phyloP scores from a whole-genome alignment of 2,329 filamentous ascomycete genomes.

The Beauveria medogensis region DNA sequence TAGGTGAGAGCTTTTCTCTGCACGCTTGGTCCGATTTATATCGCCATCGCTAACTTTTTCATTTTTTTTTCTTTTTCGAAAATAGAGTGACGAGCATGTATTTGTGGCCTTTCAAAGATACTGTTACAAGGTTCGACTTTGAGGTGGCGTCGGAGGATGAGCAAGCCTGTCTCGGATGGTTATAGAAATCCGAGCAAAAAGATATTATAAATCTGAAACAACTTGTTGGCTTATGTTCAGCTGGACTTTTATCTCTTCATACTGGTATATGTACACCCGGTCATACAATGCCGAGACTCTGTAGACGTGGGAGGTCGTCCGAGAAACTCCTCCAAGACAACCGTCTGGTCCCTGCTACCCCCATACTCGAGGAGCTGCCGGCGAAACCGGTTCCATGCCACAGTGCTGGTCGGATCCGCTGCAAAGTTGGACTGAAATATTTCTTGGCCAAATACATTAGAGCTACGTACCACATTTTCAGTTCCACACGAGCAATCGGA shows the following conservation, averaged over 20 bases:
- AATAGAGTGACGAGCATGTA: conserved; percentile 41
- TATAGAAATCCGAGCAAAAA: background rate
- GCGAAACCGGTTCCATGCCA: conserved; percentile 18
- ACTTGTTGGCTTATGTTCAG: too few relatives aligned
- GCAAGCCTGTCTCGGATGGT: conserved; percentile 15
- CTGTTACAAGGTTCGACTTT: conserved; percentile 46
- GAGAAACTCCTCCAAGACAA: conserved; percentile 18
- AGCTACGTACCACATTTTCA: background rate
- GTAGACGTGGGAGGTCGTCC: conserved; percentile 15
- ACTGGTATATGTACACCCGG: too few relatives aligned
- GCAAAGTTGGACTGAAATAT: conserved; percentile 18
- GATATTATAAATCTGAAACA: background rate
- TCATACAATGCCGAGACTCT: background rate
- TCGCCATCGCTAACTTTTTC: background rate
- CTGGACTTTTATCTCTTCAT: background rate
- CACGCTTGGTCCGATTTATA: background rate
- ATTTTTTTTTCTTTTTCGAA: background rate
- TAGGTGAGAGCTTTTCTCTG: conserved; percentile 23
- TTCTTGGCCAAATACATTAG: conserved; percentile 18
- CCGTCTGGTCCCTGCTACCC: conserved; percentile 17
- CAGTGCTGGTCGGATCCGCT: conserved; percentile 13
- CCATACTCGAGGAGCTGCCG: conserved; percentile 16
- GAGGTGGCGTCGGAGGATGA: conserved; percentile 37
- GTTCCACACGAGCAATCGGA: background rate
- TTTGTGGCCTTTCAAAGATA: conserved; percentile 45